phyloP scores from a whole-genome alignment of 1,284 basidiomycete genomes.

The Microbotryomycetes sp. region DNA sequence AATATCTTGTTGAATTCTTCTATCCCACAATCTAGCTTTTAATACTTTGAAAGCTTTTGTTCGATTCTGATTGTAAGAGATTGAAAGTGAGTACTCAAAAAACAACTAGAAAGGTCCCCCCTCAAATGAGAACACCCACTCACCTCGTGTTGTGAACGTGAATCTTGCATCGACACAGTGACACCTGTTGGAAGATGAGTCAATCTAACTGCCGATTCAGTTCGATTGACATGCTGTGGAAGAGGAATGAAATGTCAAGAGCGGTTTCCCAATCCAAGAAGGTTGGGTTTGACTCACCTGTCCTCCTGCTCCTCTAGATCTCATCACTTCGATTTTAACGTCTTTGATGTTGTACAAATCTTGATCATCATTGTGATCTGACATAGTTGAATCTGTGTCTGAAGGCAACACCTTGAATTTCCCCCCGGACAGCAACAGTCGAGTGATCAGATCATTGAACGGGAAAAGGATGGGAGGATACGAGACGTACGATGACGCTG shows the following conservation, averaged over 20 bases:
- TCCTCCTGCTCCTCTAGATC: conserved; percentile 91
- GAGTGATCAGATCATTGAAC: neutral
- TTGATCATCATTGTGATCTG: conserved; percentile 36
- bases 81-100: conserved; percentile 7
- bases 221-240: conserved; percentile 90
- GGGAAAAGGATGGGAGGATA: conserved; percentile 18
- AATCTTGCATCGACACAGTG: conserved; percentile 97
- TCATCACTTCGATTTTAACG: conserved; percentile 86
- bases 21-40: conserved; percentile 70
- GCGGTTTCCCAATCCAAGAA: too few species aligned
- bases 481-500: conserved; percentile 64
- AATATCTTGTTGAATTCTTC: conserved; percentile 41
- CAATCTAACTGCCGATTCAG: conserved; percentile 93
- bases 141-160: conserved; percentile 89
- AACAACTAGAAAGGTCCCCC: too few species aligned
- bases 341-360: conserved; percentile 73
- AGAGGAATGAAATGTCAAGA: neutral
- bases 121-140: conserved; percentile 21
- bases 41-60: conserved; percentile 82
- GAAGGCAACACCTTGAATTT: conserved; percentile 65
- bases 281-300: conserved; percentile 53
- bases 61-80: conserved; percentile 67
- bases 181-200: conserved; percentile 91
- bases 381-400: conserved; percentile 43
- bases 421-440: neutral